Evolutionary conservation across 768 basidiomycete species (phyloP), one percentile per base, ranked within the genome.

Genomic region (Boletus pseudo-olivaceus): DNA sequence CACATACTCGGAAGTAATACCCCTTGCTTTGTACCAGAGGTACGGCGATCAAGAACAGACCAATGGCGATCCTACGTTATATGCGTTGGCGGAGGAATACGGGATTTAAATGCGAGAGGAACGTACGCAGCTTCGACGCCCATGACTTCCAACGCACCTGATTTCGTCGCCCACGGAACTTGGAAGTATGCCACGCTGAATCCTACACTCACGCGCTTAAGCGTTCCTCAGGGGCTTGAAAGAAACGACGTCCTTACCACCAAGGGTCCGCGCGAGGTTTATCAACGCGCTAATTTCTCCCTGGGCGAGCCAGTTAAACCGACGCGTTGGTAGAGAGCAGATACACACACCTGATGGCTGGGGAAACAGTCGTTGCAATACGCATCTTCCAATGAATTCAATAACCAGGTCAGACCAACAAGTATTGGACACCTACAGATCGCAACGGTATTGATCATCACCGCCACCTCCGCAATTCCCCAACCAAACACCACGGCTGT

Each of bases 251-350:
- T 54, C 35, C 52, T 67, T 59, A 56, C 73, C 73, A 2, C 61
- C 61, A 10, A 73, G 64, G 0, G 61, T 62, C 10, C 77, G 70
- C 10, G 72, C 67, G 34, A 77, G 68, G 54, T 78, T 78, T 59
- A 78, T 64, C 37, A 78, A 59, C 6, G 77, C 74, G 43, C 73
- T 73, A n/a, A 72, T 69, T 60, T 79, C 77, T 27, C 77, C 77
- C 61, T 74, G 29, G 6, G 8, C 2, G 8, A 53, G 20, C n/a
- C 23, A 23, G 23, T 23, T 23, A 23, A 23, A 23, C 23, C 23
- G 23, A 4, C 23, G 4, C 23, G 23, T 23, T 2, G 23, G 23
- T 2, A 23, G 11, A 11, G 19, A 15, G 3, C 19, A 20, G 26
- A 29, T 7, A 43, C 12, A 47, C 61, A 17, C 23, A 70, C 69